phyloP scores from a whole-genome alignment of 139 green algal genomes.

The Chlamydomonas sp. region DNA sequence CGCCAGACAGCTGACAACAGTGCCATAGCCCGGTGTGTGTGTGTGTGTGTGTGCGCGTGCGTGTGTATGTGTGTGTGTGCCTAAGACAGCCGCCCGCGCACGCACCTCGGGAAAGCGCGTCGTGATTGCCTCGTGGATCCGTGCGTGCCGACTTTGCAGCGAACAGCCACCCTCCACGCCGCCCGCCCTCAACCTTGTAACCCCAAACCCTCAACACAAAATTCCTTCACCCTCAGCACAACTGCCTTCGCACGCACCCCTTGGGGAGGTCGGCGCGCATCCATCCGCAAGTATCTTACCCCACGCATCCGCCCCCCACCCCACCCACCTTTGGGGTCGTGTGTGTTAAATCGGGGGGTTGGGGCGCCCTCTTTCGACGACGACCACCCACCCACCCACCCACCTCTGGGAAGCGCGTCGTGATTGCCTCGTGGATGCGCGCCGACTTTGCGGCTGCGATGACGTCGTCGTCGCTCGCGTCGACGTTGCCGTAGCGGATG shows the following conservation, averaged over 20 bases:
- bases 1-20: no score
- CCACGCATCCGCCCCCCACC: no score
- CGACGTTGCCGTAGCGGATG: slow-evolving; percentile 55
- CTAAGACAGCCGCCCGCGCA: no score
- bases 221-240: background rate
- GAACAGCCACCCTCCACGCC: background rate
- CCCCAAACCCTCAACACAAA: background rate
- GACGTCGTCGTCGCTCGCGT: slow-evolving; percentile 53
- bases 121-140: slow-evolving; percentile 74
- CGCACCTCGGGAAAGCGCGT: slow-evolving; percentile 49
- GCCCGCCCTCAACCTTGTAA: background rate
- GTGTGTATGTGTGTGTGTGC: no score
- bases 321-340: background rate
- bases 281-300: background rate
- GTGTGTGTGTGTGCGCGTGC: no score
- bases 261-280: background rate
- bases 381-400: no score
- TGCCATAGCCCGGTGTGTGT: no score
- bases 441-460: slow-evolving; percentile 52
- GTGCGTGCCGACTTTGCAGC: slow-evolving; percentile 50
- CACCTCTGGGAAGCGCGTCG: slow-evolving; percentile 50
- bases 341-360: background rate
- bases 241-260: background rate
- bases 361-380: background rate
- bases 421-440: slow-evolving; percentile 70